Base-by-base conservation (phyloP, 1,284 basidiomycete genomes). In the Leccinum variabile region DNA sequence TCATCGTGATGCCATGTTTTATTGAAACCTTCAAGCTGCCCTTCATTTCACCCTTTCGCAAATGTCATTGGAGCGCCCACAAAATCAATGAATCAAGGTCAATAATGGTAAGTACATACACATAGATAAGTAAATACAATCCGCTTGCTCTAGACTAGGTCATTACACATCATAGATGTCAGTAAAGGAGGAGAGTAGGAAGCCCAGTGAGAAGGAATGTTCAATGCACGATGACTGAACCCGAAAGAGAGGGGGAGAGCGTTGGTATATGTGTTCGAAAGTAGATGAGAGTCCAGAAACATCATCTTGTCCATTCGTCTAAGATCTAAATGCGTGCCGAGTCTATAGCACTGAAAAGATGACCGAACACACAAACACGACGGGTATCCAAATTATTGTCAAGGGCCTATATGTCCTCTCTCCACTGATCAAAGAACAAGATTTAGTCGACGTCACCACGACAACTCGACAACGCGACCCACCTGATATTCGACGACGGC, bases 401-500 rank as follows among this genome's bases (percentile, higher is more conserved):
- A 32, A 58, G 11, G 68, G 64, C 52, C 54, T 54, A 62, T 56
- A 25, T 54, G 66, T 63, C 50, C 41, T 61, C 35, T 28, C 44
- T 28, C 69, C 69, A 44, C 73, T 75, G 25, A 52, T 46, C 44
- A 14, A 44, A 62, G 28, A 25, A 55, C 39, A 30, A 2, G 28
- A n/a, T 35, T 69, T 59, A 70, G 62, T 22, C 14, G 14, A 50
- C 10, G 44, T 8, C 32, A 16, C 28, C 35, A 59, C 2, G 33
- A 14, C n/a, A 33, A 7, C 11, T 50, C 13, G n/a, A 16, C 7
- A 57, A 13, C 54, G 2, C n/a, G 37, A 63, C 69, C 11, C 49
- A 72, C 71, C 70, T 65, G 59, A 59, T 71, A 1, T 63, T 55
- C 6, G 64, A 18, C 8, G 67, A 46, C 3, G 87, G 85, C 30